Conservation (phyloP, 768 basidiomycete species). For the Russula dissimulans region DNA sequence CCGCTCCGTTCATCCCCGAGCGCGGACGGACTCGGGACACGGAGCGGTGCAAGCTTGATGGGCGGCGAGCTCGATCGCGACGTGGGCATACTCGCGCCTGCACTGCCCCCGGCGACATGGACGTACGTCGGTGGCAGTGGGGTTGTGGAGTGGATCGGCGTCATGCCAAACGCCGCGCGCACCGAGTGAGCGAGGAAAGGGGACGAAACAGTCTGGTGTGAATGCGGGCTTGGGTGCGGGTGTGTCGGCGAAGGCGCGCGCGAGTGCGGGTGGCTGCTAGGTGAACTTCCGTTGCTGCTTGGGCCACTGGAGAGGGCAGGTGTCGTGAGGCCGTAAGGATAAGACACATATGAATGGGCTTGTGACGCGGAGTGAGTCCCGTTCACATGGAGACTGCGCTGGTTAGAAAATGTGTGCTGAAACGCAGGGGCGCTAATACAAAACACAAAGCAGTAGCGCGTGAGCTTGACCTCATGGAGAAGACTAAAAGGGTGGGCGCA, state of each 20-base stretch:
- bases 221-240: conserved; percentile 22
- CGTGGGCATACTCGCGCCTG: conserved; percentile 32
- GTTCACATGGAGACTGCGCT: conserved; percentile 20
- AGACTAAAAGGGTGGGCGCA: conserved; percentile 11
- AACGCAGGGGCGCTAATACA: conserved; percentile 25
- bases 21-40: conserved; percentile 31
- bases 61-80: conserved; percentile 64
- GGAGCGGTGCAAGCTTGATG: conserved; percentile 62
- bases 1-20: conserved; percentile 13
- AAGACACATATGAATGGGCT: conserved; percentile 23
- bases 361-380: conserved; percentile 19
- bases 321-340: conserved; percentile 34
- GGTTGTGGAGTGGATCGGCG: conserved; percentile 52
- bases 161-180: conserved; percentile 86
- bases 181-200: conserved; percentile 69
- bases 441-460: background rate
- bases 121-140: conserved; percentile 27
- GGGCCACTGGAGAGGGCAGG: conserved; percentile 58
- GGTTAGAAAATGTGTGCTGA: conserved; percentile 24
- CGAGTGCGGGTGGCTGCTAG: conserved; percentile 43
- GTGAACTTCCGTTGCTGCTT: conserved; percentile 56
- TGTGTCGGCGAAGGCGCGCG: conserved; percentile 51
- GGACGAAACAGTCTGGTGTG: conserved; percentile 14
- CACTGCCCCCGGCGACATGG: conserved; percentile 6
- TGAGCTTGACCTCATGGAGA: conserved; percentile 21